Percentiles rank a stretch among this genome's conserved stretches.
These are phyloP conservation scores for Coemansia sp. DNA, from an alignment of 192 early-diverging fungal genomes.

Conservation along the genomic window DNA sequence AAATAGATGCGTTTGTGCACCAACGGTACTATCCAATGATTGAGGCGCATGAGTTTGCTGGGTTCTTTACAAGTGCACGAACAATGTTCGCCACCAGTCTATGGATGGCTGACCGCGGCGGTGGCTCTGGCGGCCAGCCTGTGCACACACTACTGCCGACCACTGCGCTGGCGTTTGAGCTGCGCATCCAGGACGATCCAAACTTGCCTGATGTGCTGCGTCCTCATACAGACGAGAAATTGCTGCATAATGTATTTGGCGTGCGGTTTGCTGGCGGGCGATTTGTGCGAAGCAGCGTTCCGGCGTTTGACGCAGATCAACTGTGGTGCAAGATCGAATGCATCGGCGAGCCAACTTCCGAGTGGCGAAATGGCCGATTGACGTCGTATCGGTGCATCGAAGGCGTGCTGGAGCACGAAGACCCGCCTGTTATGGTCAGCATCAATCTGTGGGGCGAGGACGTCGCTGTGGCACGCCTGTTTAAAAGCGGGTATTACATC, in stretches of 20 bases:
- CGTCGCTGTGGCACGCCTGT: conserved; percentile 20
- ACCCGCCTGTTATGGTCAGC: conserved; percentile 11
- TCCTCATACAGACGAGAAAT: conserved; percentile 25
- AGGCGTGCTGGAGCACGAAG: conserved; percentile 29
- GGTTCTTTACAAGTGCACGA: conserved; percentile 29
- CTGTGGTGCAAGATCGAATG: conserved; percentile 38
- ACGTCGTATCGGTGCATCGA: conserved; percentile 5
- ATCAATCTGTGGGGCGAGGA: conserved; percentile 35
- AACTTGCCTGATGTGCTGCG: conserved; percentile 11
- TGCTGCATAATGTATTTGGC: conserved; percentile 35
- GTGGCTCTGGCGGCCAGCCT: conserved; percentile 15
- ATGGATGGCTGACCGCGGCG: conserved; percentile 28
- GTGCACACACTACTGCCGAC: conserved; percentile 34
- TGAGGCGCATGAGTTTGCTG: conserved; percentile 36
- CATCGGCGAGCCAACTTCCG: conserved; percentile 1
- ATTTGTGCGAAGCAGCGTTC: conserved; percentile 13
- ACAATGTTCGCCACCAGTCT: conserved; percentile 25
- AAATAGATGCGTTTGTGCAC: conserved; percentile 38
- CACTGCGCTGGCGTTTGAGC: conserved; percentile 35
- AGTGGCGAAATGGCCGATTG: conserved; percentile 2
- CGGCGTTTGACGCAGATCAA: conserved; percentile 43
- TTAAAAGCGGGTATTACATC: conserved; percentile 32
- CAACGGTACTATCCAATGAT: conserved; percentile 48
- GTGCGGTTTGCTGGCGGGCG: conserved; percentile 14
- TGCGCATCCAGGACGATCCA: conserved; percentile 30